Evolutionary conservation across 495 filamentous ascomycete species (phyloP).

Genomic region (Aspergillus affinis): DNA sequence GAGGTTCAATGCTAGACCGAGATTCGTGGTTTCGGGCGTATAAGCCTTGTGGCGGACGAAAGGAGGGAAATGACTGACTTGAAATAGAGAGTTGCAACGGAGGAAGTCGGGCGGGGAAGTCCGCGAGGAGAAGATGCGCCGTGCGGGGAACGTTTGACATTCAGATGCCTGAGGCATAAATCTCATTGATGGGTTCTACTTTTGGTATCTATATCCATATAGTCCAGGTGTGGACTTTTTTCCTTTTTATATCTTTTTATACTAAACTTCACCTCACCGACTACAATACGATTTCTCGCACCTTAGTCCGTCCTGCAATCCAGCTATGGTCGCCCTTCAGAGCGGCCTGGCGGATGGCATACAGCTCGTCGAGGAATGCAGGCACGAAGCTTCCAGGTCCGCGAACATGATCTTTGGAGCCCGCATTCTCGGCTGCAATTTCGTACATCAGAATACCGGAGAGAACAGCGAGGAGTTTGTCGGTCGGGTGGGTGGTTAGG

Average conservation of each 20-base stretch:
- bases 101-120: conserved; percentile 21
- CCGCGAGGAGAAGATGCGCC: conserved; percentile 17
- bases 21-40: background rate
- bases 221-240: background rate
- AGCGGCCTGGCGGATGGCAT: conserved; percentile 50
- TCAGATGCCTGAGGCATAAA: background rate
- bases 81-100: conserved; percentile 11
- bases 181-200: background rate
- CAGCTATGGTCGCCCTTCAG: conserved; percentile 49
- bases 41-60: background rate
- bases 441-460: conserved; percentile 78
- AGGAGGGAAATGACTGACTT: background rate
- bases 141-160: conserved; percentile 24
- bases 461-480: conserved; percentile 67
- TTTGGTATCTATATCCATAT: background rate
- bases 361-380: conserved; percentile 75
- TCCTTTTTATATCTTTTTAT: too few species aligned
- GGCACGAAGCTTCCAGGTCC: conserved; percentile 90
- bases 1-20: background rate
- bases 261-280: background rate
- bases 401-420: conserved; percentile 56
- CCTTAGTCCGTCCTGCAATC: conserved; percentile 53
- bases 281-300: conserved; percentile 44
- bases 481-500: conserved; percentile 56
- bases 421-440: conserved; percentile 79